Evolutionary conservation across 768 basidiomycete species (phyloP), one percentile per base, ranked within the genome.

Genomic region (Candolleomyces eurysporus): DNA sequence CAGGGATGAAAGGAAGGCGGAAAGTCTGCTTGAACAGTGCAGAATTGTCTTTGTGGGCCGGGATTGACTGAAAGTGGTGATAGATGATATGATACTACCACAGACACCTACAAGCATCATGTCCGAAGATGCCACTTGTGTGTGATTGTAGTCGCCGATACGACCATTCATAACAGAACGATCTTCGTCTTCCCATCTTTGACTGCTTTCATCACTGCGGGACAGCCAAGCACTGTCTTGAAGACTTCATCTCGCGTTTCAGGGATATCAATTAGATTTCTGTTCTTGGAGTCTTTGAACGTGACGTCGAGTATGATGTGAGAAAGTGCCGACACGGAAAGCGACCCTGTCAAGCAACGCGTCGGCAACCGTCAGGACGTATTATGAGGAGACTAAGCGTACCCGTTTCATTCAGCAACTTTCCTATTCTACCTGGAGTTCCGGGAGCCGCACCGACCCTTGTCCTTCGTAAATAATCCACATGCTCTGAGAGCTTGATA

Each of bases 361-460:
- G 62, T 22, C 55, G n/a, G 14, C 48, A 31, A 42, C 22, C 21
- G 13, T 30, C 16, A 57, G 21, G 11, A 36, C 11, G 10, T 19
- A 42, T 31, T 30, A 22, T 36, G 14, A 53, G 30, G 61, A 63
- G 13, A 52, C 30, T 81, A 71, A n/a, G 43, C 32, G 31, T 65
- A 87, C 89, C 87, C 63, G 86, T 84, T 61, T 89, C 87, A 66
- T 82, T 83, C 40, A 92, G 78, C 52, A 99, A 76, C 72, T 96
- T 96, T 58, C 92, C 94, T 46, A 98, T 78, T 67, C 96, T 83
- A 31, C 91, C 90, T 26, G 96, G 96, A 3, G 96, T 99, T 19
- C 96, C 96, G 30, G 91, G 92, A 19, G 94, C 96, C 46, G 90
- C 82, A 21, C 89, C 90, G 50, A 98, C 84, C 71, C 89, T 92